These are phyloP conservation scores for Raffaelea albimanens DNA, from an alignment of 2,329 filamentous ascomycete species.

Conservation along the genomic window DNA sequence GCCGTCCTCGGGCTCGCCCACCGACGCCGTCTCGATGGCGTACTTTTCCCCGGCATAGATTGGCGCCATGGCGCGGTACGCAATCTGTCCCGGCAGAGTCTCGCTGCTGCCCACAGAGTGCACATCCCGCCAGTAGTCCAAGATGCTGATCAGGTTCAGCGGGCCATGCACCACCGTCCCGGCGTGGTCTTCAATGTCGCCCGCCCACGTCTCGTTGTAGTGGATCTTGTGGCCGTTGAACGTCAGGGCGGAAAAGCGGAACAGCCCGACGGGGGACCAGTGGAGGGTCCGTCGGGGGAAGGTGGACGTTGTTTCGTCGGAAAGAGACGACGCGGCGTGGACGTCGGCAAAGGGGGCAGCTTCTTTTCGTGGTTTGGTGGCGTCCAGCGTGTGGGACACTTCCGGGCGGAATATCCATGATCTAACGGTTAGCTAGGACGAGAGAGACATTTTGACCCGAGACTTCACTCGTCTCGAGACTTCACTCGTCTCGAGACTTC, in stretches of 20 bases:
- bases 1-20: neutral
- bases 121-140: slow-evolving; percentile 55
- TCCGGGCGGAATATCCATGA: slow-evolving; percentile 36
- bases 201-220: slow-evolving; percentile 60
- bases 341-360: neutral
- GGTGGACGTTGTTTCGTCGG: neutral
- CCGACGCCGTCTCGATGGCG: neutral
- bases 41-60: neutral
- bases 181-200: slow-evolving; percentile 57
- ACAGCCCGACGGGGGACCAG: slow-evolving; percentile 48
- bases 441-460: neutral
- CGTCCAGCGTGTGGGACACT: neutral
- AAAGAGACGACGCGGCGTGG: neutral
- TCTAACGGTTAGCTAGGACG: neutral
- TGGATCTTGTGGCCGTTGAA: slow-evolving; percentile 86
- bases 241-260: slow-evolving; percentile 75
- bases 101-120: slow-evolving; percentile 10
- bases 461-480: too few species aligned
- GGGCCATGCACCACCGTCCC: slow-evolving; percentile 73
- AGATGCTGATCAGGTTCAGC: slow-evolving; percentile 61
- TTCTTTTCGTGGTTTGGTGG: neutral
- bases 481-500: too few species aligned
- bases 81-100: slow-evolving; percentile 1
- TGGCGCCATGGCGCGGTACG: neutral
- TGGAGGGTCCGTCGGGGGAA: neutral